These are phyloP conservation scores for Poronia punctata DNA, from an alignment of 495 filamentous ascomycete species.

Conservation along the genomic window DNA sequence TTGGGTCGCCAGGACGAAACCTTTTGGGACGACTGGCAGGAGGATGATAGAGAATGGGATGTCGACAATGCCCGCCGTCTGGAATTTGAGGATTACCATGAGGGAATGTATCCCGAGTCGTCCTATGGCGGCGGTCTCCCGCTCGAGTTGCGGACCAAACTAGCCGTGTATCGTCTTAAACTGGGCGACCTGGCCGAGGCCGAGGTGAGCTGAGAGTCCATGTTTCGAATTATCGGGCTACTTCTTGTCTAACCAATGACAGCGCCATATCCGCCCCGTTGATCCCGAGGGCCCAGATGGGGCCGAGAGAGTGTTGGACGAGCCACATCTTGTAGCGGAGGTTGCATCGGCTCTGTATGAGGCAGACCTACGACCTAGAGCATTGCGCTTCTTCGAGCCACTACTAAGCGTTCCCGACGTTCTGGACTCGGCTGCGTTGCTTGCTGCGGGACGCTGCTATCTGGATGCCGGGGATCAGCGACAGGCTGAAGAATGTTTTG, in stretches of 20 bases:
- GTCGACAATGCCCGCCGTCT: constrained; percentile 59
- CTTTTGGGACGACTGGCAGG: constrained; percentile 69
- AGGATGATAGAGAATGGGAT: constrained; percentile 94
- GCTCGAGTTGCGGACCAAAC: constrained; percentile 74
- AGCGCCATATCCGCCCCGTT: constrained; percentile 26
- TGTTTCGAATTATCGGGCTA: neutral
- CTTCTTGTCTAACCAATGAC: constrained; percentile 6
- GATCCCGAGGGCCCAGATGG: constrained; percentile 15
- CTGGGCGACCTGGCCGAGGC: constrained; percentile 68
- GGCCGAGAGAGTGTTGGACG: constrained; percentile 10
- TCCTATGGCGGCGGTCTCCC: constrained; percentile 73
- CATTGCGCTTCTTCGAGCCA: constrained; percentile 67
- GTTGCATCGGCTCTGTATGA: constrained; percentile 33
- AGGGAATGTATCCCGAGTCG: constrained; percentile 49
- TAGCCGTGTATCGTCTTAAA: constrained; percentile 73
- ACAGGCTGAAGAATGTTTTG: constrained; percentile 69
- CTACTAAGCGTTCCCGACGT: constrained; percentile 51
- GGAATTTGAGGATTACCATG: constrained; percentile 42
- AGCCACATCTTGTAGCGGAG: constrained; percentile 22
- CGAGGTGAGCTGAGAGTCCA: constrained; percentile 51
- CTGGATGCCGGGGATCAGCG: constrained; percentile 51
- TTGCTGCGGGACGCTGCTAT: constrained; percentile 70
- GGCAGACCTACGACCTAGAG: constrained; percentile 48
- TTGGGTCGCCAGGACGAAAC: constrained; percentile 64
- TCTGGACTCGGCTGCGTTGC: constrained; percentile 55